phyloP scores from a whole-genome alignment of 2,329 filamentous ascomycete species.

The Monosporascus sp. region DNA sequence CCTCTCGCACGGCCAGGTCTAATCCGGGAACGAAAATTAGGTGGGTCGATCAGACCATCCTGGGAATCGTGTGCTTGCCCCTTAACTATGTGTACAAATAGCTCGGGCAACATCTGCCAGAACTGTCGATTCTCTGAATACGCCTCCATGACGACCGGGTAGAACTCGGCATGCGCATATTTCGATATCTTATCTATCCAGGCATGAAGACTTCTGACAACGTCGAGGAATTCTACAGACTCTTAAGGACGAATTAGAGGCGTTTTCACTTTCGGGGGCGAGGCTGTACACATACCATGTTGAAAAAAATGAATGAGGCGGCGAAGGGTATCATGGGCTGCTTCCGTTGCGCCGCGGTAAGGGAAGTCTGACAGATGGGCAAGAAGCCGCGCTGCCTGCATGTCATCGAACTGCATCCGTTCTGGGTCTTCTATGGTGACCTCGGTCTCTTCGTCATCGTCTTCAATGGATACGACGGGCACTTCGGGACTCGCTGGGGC shows the following conservation, averaged over 20 bases:
- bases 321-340: constrained; percentile 20
- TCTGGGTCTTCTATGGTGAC: constrained; percentile 29
- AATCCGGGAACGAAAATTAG: constrained; percentile 7
- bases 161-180: constrained; percentile 31
- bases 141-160: constrained; percentile 34
- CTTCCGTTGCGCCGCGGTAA: constrained; percentile 22
- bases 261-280: constrained; percentile 6
- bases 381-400: constrained; percentile 11
- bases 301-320: constrained; percentile 23
- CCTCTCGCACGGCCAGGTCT: constrained; percentile 23
- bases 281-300: constrained; percentile 17
- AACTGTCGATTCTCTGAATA: constrained; percentile 41
- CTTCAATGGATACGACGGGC: constrained; percentile 36
- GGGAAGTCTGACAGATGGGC: constrained; percentile 23
- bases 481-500: constrained; percentile 39
- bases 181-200: constrained; percentile 48
- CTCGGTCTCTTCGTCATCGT: constrained; percentile 26
- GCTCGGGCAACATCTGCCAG: constrained; percentile 48
- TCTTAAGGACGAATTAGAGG: constrained; percentile 35
- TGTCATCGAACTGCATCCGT: constrained; percentile 10
- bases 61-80: constrained; percentile 32
- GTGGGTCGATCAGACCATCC: background rate
- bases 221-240: constrained; percentile 35
- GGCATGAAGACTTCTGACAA: constrained; percentile 37
- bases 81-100: constrained; percentile 38